Conservation (phyloP, 345 rosid species). For the Populus ilicifolia region DNA sequence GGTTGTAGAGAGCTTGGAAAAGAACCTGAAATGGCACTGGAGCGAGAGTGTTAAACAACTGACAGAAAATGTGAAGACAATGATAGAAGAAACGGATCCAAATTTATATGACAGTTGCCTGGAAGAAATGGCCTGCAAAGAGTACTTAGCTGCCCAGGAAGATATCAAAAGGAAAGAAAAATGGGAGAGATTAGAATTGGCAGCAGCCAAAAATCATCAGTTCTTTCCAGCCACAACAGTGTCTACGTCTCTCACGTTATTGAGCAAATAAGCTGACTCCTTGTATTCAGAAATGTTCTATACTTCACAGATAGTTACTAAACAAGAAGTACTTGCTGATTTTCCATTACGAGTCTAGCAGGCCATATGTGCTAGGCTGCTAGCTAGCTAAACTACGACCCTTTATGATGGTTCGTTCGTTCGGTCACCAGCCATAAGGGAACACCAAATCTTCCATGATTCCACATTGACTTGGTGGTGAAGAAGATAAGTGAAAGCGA, state of each 20-base stretch:
- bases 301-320: not conserved
- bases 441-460: not conserved
- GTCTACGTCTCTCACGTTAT: constrained; percentile 23
- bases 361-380: not conserved
- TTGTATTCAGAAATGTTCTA: not conserved
- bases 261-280: not conserved
- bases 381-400: too few species aligned
- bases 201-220: constrained; percentile 34
- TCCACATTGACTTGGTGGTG: not conserved
- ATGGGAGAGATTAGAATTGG: constrained; percentile 48
- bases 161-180: constrained; percentile 37
- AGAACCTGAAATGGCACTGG: constrained; percentile 58
- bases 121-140: constrained; percentile 21
- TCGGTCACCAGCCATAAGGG: not conserved
- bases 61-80: constrained; percentile 46
- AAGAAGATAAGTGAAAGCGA: not conserved
- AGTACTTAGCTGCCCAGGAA: constrained; percentile 29
- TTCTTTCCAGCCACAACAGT: constrained; percentile 13
- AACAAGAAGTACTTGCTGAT: not conserved
- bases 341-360: not conserved
- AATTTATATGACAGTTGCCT: constrained; percentile 34
- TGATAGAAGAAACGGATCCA: constrained; percentile 56
- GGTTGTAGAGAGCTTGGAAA: constrained; percentile 54
- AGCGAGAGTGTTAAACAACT: constrained; percentile 57
- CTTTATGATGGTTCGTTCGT: not conserved